Evolutionary conservation across 768 basidiomycete genomes (phyloP).

Genomic region (Tulasnella calospora): DNA sequence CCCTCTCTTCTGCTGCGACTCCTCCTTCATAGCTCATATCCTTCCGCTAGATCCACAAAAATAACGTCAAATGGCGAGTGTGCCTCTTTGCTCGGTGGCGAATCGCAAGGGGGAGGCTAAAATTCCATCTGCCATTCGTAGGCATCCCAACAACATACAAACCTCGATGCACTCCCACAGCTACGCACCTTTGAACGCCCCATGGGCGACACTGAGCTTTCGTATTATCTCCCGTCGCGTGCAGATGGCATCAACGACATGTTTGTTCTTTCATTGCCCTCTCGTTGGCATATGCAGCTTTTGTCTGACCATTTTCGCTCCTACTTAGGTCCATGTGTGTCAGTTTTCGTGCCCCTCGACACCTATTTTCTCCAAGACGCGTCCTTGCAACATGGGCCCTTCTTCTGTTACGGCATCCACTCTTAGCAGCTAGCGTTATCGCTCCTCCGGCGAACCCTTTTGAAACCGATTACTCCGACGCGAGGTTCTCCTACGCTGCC

Average conservation of each 20-base stretch:
- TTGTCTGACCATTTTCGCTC: conserved; percentile 33
- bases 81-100: not conserved
- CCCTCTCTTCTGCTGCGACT: no score
- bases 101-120: not conserved
- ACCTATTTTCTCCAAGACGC: conserved; percentile 45
- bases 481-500: conserved; percentile 37
- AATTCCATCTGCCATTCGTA: not conserved
- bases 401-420: conserved; percentile 62
- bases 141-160: not conserved
- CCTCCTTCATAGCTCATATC: not conserved
- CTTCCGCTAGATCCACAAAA: not conserved
- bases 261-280: conserved; percentile 38
- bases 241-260: conserved; percentile 82
- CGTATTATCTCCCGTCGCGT: conserved; percentile 76
- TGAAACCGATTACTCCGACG: not conserved
- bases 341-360: conserved; percentile 51
- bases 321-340: conserved; percentile 43
- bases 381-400: conserved; percentile 61
- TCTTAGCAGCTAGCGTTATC: conserved; percentile 56
- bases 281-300: not conserved
- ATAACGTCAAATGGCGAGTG: not conserved
- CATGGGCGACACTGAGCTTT: conserved; percentile 32
- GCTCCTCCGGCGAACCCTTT: not conserved
- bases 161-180: not conserved
- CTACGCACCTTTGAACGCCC: not conserved